Evolutionary conservation across 2,329 filamentous ascomycete species (phyloP), one percentile per base, ranked within the genome.

Genomic region (Nemania sp.): DNA sequence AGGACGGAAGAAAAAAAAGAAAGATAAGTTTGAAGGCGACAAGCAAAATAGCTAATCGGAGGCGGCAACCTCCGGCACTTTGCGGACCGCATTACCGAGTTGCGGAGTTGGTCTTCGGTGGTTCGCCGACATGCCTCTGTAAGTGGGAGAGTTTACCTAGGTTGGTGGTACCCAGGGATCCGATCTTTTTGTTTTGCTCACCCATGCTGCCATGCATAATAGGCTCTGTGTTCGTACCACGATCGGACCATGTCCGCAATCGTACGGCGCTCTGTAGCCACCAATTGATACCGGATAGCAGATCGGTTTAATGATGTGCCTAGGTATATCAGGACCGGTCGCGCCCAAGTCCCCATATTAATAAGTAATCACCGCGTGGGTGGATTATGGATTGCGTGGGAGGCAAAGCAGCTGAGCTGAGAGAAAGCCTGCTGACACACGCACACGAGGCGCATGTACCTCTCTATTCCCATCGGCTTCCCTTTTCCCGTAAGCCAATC

Each of bases 201-300:
- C 11, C n/a, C n/a, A n/a, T n/a, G n/a, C n/a, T n/a, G n/a, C n/a
- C n/a, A 47, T 24, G 47, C 24, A 52, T 6, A 52, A 15, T 6
- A 52, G 4, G 24, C 22, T 43, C 27, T 13, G 38, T 29, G 27
- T 62, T 26, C 26, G 43, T 26, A 26, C 54, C 60, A 59, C 13
- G 38, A 59, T 64, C 60, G 61, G 38, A 22, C 55, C 49, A 67
- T 55, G 8, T 26, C 51, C 51, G 47, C 20, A 24, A 60, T 67
- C 65, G 41, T 60, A 64, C 52, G 65, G 65, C 51, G 38, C n/a
- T 58, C 24, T 49, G 54, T 24, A 38, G 18, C 45, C 27, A 45
- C 27, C 18, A 53, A 32, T 32, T 32, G 8, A 41, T 13, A 41
- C 35, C 7, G 35, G 35, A 8, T 41, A 6, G 7, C 43, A 18